These are phyloP conservation scores for Backusella psychrophila DNA, from an alignment of 192 early-diverging fungal species.

Conservation along the genomic window DNA sequence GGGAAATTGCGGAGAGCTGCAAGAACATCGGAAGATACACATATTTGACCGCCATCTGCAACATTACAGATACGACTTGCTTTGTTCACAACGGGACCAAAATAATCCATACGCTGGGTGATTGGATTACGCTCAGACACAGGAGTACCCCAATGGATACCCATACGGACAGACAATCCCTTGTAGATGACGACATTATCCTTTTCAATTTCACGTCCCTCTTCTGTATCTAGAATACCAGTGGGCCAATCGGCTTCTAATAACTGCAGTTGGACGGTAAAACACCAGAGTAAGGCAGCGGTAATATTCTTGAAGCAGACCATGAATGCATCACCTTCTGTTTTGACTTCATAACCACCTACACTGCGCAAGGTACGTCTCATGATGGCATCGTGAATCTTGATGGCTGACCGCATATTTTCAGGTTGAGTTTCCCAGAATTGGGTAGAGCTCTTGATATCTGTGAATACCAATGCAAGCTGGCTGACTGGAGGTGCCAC, in stretches of 20 bases:
- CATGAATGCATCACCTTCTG: conserved; percentile 95
- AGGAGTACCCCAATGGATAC: conserved; percentile 89
- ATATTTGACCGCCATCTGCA: conserved; percentile 90
- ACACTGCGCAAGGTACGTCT: conserved; percentile 75
- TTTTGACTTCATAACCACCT: conserved; percentile 95
- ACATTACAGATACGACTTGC: conserved; percentile 78
- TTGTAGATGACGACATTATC: conserved; percentile 70
- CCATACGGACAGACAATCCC: conserved; percentile 90
- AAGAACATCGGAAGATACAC: conserved; percentile 78
- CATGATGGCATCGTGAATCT: conserved; percentile 84
- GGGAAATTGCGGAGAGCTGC: conserved; percentile 29
- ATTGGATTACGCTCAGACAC: conserved; percentile 87
- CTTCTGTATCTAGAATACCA: conserved; percentile 74
- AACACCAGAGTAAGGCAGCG: conserved; percentile 82
- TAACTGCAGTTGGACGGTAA: conserved; percentile 82
- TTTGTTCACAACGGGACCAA: conserved; percentile 91
- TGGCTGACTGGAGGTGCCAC: conserved; percentile 82
- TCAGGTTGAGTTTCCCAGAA: conserved; percentile 86
- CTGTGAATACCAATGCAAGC: conserved; percentile 88
- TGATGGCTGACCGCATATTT: conserved; percentile 87
- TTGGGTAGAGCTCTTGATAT: conserved; percentile 91
- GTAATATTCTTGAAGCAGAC: conserved; percentile 83
- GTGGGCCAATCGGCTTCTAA: conserved; percentile 85
- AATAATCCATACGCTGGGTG: conserved; percentile 94
- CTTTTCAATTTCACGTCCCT: conserved; percentile 73